Evolutionary conservation across 1,139 yeast species (phyloP), one percentile per base, ranked within the genome.

Genomic region (Lodderomyces jiufengensis): DNA sequence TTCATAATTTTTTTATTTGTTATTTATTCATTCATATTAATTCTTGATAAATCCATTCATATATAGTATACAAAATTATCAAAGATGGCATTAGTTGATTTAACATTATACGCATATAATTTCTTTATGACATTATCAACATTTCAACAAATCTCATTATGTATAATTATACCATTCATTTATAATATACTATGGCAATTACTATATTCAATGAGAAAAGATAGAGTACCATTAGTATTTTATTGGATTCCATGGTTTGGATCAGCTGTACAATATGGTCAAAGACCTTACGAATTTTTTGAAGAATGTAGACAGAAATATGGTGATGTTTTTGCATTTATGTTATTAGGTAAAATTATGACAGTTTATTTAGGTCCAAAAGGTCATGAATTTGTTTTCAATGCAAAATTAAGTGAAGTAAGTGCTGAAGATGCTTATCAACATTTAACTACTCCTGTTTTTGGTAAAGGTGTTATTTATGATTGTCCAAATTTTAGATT

Each of bases 221-320:
- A 84, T 59, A 69, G 92, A 45, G 94, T 78, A 11, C 98, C 98
- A 5, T 59, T 92, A 48, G 97, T 87, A 6, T 87, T 86, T 57
- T 84, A 92, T 67, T 83, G 90, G 84, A 68, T 92, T 45, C 98
- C 98, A 24, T 90, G 97, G 95, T 69, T 92, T 37, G 98, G 98
- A 31, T 83, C 94, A 27, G 94, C 97, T 28, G 78, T 84, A 26
- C 64, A 73, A 7, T 92, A 86, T 57, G 98, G 98, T 51, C 84
- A 81, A 83, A 81, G 82, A 48, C 98, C 98, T 13, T 92, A 90
- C 57, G 86, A 78, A 40, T 92, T 92, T 60, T 94, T 92, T 52
- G 83, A 76, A 48, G 66, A 71, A 33, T 84, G 92, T 60, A 84
- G 88, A 49, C 57, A 70, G 46, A 82, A 86, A 59, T 78, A 90